These are phyloP conservation scores for Fusarium cicatricum DNA, from an alignment of 2,329 filamentous ascomycete genomes.

Conservation along the genomic window DNA sequence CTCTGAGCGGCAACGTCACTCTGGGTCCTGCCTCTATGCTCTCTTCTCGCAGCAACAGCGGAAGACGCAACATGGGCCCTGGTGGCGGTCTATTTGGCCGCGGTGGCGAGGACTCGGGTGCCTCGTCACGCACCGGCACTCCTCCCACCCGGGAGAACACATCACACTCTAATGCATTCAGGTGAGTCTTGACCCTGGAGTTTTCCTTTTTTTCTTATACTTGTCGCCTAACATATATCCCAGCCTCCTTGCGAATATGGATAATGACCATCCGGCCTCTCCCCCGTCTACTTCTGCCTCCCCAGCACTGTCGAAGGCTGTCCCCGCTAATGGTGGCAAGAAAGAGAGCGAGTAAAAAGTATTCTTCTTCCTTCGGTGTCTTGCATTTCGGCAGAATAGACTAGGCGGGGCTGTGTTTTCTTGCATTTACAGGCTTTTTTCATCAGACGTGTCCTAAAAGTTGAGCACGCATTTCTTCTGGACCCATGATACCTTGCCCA, in stretches of 20 bases:
- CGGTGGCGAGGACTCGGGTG: constrained; percentile 83
- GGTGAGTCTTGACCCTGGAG: constrained; percentile 64
- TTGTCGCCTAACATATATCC: constrained; percentile 2
- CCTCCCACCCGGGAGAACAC: constrained; percentile 70
- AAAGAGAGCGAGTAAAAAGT: constrained; percentile 56
- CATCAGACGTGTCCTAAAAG: constrained; percentile 57
- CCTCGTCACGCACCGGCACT: constrained; percentile 89
- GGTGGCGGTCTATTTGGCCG: constrained; percentile 72
- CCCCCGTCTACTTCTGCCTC: constrained; percentile 75
- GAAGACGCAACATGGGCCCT: constrained; percentile 76
- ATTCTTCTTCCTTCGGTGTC: constrained; percentile 48
- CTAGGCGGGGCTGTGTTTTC: constrained; percentile 54
- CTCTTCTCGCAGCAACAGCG: constrained; percentile 88
- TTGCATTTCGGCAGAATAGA: constrained; percentile 62
- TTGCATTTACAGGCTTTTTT: constrained; percentile 59
- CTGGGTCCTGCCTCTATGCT: constrained; percentile 90
- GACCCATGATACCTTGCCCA: constrained; percentile 60
- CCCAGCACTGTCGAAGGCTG: constrained; percentile 70
- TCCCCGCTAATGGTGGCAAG: constrained; percentile 62
- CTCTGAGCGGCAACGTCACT: constrained; percentile 68
- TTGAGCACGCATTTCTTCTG: constrained; percentile 51
- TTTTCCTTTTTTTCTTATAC: neutral
- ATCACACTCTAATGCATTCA: constrained; percentile 88
- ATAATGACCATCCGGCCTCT: constrained; percentile 70
- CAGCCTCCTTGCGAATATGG: constrained; percentile 68